Base-by-base conservation (phyloP, 75 land plant species). In the Isoetes taiwanensis region DNA sequence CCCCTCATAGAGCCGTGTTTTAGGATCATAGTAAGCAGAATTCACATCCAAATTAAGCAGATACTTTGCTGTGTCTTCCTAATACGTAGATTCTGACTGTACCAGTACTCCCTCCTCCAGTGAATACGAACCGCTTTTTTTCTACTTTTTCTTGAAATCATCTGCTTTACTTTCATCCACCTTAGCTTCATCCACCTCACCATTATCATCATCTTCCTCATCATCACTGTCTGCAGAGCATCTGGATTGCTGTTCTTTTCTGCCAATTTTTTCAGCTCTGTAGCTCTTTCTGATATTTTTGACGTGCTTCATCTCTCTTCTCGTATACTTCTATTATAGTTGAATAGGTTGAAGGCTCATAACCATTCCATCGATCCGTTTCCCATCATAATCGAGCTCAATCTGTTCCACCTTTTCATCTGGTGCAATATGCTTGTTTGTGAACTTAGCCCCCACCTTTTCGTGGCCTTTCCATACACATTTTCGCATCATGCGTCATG, bases 311-410 rank as follows among this genome's bases (percentile, higher is more conserved):
- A 68, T 85, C 86, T 29, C 76, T 80, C 32, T 72, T 69, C 52
- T 85, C 90, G 63, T 74, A 89, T 29, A 66, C 59, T 20, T 85
- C 86, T 33, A 85, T 74, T 0, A 81, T 83, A 40, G 71, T 68
- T n/a, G 76, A 68, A 72, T 78, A 85, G 6, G 82, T 68, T 30
- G 89, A 58, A 6, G 90, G 34, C 67, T 89, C 90, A 60, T 74
- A 89, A 17, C 96, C 96, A 75, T 89, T 89, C 96, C 96, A 89
- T 9, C 90, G 65, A 58, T 89, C 96, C 96, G 79, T 62, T 89
- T 89, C 1, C 96, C 96, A 68, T 89, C 90, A 58, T 85, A 89
- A 66, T 89, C 96, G 24, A 89, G 71, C 58, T 89, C 96, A 70
- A 89, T 84, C 0, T 68, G 41, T 64, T 88, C 95, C 29, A 88